Base-by-base conservation (phyloP, 768 basidiomycete species). In the Agrocybe pediades region DNA sequence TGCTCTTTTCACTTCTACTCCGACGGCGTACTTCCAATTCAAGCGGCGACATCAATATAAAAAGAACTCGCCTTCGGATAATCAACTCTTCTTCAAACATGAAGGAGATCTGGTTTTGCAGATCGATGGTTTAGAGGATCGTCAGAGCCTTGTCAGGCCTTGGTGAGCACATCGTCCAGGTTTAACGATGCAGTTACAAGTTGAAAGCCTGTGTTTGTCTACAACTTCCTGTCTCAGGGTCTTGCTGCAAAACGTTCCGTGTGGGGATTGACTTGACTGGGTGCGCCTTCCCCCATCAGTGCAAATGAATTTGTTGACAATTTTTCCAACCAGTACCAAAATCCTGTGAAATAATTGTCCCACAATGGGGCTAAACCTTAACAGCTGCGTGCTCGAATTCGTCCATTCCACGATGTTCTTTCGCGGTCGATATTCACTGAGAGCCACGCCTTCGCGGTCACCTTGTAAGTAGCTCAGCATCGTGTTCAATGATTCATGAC, bases 291-390 rank as follows among this genome's bases (percentile, higher is more conserved):
- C 44, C 20, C 30, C 27, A 13, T 26, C 19, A 23, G 25, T 21
- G 11, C 44, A 21, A 17, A 45, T 27, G 26, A 40, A 24, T 36
- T 44, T 47, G 29, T 29, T 42, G 8, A 49, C 21, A 46, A 33
- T 51, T 30, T 50, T 24, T 44, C 29, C 33, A 47, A 41, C 27
- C 23, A 43, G 54, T 52, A 51, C 29, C 42, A 23, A 36, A 26
- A 50, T 16, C 41, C 33, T 29, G 53, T 52, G 50, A 44, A 52
- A 24, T 53, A 47, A 49, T 40, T 48, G 27, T 65, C 59, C 57
- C 65, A 65, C 63, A 62, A 59, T 53, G 58, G 62, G 63, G 57
- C 40, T 65, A 65, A 58, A 56, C 27, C 54, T 41, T 51, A 29
- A 46, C 24, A 23, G 23, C 48, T n/a, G n/a, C 23, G 16, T 27